Base-by-base conservation (phyloP, 2,329 filamentous ascomycete genomes). In the Ophiostoma australiae region DNA sequence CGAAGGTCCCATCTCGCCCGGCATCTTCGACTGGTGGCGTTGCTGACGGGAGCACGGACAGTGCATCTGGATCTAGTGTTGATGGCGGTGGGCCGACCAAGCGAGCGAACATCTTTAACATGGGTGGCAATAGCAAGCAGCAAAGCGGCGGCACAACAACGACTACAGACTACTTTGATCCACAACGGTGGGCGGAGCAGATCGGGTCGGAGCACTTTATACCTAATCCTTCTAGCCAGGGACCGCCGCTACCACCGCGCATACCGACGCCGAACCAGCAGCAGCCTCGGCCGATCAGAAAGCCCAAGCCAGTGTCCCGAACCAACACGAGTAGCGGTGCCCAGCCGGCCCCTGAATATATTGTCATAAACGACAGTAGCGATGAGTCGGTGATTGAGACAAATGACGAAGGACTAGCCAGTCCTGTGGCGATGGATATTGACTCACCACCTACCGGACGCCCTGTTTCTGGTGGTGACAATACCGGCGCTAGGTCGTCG, bases 401-500 rank as follows among this genome's bases (percentile, higher is more conserved):
- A 4, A 44, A 41, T 27, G 41, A 41, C 31, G 63, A 66, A 4
- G 37, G 67, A 0, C 44, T 52, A 31, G 81, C 81, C 48, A 87
- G 84, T 73, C 85, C 86, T 2, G 86, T 84, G 71, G 86, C 87
- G 17, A 90, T 90, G 88, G 88, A 90, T 73, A 89, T 90, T 69
- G 88, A 90, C 75, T 82, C 85, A 4, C 85, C 86, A 27, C 77
- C 77, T 31, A 74, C 74, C 58, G 76, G 17, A 75, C 78, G 37
- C 8, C 41, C 61, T 1, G 27, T 5, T 1, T 68, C 52, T 17
- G 11, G 41, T 8, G 48, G 41, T 2, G 31, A 48, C 58, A 71
- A n/a, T 5, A 20, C 52, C 15, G 41, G 20, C 10, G 66, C 66
- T 4, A 41, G 67, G n/a, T 37, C 70, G 17, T 39, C 70, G 4